These are phyloP conservation scores for Mimosa pudica DNA, from an alignment of 306 rosid species.

Conservation along the genomic window DNA sequence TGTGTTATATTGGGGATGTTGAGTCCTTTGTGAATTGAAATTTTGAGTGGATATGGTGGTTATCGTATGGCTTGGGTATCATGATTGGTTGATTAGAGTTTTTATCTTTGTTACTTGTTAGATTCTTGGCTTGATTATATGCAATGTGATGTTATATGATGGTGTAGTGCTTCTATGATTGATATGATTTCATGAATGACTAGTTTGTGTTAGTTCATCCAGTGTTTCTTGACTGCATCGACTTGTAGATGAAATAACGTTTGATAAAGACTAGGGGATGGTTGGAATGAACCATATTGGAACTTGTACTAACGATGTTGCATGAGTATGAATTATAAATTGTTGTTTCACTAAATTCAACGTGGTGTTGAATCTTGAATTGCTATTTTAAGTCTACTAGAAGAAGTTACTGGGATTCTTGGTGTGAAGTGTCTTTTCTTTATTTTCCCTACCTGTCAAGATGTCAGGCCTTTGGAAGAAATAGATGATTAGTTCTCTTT, in stretches of 20 bases:
- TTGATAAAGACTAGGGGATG: not conserved
- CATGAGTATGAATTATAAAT: not conserved
- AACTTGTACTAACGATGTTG: constrained; percentile 6
- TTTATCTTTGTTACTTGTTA: not conserved
- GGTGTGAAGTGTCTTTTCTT: not conserved
- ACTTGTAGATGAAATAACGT: not conserved
- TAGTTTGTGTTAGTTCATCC: not conserved
- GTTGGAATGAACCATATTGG: not conserved
- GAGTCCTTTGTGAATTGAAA: not conserved
- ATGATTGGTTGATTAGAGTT: not conserved
- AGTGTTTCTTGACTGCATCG: not conserved
- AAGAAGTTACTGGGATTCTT: not conserved
- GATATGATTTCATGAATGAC: not conserved
- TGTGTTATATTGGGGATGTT: not conserved
- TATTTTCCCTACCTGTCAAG: not conserved
- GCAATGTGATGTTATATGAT: not conserved
- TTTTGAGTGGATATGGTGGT: not conserved
- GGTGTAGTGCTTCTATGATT: constrained; percentile 18
- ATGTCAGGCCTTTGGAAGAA: not conserved
- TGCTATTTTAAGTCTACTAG: not conserved
- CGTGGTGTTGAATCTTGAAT: constrained; percentile 16
- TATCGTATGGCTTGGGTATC: not conserved
- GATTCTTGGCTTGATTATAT: not conserved
- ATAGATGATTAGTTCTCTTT: not conserved
- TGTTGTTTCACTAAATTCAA: constrained; percentile 9